Evolutionary conservation across 2,329 filamentous ascomycete genomes (phyloP).

Genomic region (Fusarium incarnatum): DNA sequence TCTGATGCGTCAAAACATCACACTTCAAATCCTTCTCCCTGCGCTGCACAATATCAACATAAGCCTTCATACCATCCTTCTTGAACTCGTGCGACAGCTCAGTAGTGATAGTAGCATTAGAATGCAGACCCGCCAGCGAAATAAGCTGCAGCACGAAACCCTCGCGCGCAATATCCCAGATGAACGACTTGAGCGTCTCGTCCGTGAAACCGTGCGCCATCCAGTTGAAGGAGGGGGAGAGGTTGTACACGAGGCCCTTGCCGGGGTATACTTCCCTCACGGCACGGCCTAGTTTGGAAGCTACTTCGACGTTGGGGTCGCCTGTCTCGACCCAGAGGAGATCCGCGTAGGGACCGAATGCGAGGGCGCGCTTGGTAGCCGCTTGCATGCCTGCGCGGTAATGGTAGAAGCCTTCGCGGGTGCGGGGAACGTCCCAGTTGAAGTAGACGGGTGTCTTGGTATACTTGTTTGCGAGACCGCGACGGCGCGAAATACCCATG

Average conservation of each 20-base stretch:
- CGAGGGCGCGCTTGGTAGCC: constrained; percentile 92
- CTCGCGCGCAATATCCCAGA: constrained; percentile 94
- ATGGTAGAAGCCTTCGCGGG: constrained; percentile 93
- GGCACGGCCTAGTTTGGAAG: constrained; percentile 77
- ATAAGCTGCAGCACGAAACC: constrained; percentile 80
- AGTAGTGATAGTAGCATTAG: constrained; percentile 71
- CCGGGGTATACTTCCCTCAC: constrained; percentile 77
- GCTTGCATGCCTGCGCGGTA: constrained; percentile 85
- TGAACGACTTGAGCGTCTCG: constrained; percentile 85
- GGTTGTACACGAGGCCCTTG: constrained; percentile 96
- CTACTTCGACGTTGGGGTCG: constrained; percentile 84
- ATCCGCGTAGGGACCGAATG: constrained; percentile 92
- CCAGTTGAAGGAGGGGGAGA: constrained; percentile 98
- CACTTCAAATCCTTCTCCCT: constrained; percentile 91
- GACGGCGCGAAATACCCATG: constrained; percentile 81
- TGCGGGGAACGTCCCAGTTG: constrained; percentile 91
- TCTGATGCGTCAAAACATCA: constrained; percentile 95
- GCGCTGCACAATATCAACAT: constrained; percentile 92
- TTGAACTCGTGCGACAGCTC: constrained; percentile 88
- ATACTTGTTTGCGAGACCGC: constrained; percentile 75
- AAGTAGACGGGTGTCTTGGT: constrained; percentile 79
- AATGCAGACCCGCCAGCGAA: constrained; percentile 74
- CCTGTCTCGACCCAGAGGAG: constrained; percentile 98
- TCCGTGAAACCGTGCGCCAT: constrained; percentile 92
- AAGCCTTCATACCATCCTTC: constrained; percentile 93